These are phyloP conservation scores for Aspergillus pseudoterreus DNA, from an alignment of 2,329 filamentous ascomycete species.

Conservation along the genomic window DNA sequence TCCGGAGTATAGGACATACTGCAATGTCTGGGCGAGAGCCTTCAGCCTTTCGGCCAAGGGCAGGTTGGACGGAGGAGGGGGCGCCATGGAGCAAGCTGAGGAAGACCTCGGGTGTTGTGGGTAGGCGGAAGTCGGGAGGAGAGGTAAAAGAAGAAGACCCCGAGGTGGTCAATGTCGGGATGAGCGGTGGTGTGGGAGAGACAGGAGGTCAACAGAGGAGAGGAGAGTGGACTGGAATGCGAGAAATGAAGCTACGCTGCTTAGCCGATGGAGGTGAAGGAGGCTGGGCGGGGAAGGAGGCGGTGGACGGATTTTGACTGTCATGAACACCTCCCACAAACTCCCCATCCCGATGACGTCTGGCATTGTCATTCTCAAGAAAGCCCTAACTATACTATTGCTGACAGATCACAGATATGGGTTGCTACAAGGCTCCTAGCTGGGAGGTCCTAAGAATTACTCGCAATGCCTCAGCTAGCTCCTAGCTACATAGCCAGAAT, in stretches of 20 bases:
- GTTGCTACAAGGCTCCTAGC: no score
- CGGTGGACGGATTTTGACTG: not conserved
- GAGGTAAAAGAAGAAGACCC: not conserved
- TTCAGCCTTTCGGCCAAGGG: slow-evolving; percentile 72
- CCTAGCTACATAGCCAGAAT: no score
- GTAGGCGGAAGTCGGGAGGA: not conserved
- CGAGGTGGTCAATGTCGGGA: no score
- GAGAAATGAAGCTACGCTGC: not conserved
- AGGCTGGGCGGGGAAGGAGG: not conserved
- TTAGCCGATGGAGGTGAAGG: not conserved
- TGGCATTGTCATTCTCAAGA: not conserved
- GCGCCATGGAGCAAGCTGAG: slow-evolving; percentile 55
- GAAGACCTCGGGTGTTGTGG: not conserved
- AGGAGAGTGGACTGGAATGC: not conserved
- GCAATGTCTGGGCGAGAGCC: slow-evolving; percentile 79
- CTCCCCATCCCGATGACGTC: not conserved
- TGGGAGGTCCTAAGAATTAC: no score
- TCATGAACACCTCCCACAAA: not conserved
- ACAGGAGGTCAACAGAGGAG: not conserved
- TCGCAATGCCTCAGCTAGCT: no score
- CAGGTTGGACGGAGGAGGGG: slow-evolving; percentile 66
- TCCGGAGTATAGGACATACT: slow-evolving; percentile 63
- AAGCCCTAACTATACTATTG: no score
- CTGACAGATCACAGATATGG: no score
- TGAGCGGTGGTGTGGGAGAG: not conserved